phyloP scores from a whole-genome alignment of 192 early-diverging fungal species.

The Linnemannia elongata region DNA sequence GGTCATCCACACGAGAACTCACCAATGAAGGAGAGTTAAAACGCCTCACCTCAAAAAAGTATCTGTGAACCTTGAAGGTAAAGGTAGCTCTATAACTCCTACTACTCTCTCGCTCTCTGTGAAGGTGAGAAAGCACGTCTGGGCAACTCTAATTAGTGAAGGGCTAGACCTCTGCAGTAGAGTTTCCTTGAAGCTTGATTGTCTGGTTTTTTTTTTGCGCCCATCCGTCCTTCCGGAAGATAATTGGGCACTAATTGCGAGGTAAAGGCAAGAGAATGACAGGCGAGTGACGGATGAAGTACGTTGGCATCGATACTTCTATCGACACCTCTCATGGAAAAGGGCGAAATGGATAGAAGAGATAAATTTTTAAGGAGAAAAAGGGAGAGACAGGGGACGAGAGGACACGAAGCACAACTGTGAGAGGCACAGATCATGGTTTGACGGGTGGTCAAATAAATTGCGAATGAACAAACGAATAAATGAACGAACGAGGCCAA shows the following conservation, averaged over 20 bases:
- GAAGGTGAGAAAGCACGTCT: not conserved
- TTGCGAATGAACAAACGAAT: not conserved
- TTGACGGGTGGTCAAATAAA: not conserved
- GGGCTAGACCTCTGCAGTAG: not conserved
- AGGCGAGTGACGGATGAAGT: not conserved
- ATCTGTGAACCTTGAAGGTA: not conserved
- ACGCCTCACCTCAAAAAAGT: not conserved
- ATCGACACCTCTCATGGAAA: not conserved
- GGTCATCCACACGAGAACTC: not conserved
- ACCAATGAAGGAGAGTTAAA: not conserved
- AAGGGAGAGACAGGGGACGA: not conserved
- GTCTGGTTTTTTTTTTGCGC: not conserved
- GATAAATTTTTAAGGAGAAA: not conserved
- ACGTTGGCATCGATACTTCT: not conserved
- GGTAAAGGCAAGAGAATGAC: not conserved
- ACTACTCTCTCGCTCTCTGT: not conserved
- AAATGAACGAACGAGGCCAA: no score
- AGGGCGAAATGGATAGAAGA: not conserved
- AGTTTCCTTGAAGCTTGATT: not conserved
- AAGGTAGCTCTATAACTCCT: not conserved
- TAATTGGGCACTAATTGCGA: not conserved
- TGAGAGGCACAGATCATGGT: slow-evolving; percentile 7
- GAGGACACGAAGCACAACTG: not conserved
- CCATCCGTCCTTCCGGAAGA: not conserved
- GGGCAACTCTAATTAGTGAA: not conserved